These are phyloP conservation scores for Apiospora kogelbergensis DNA, from an alignment of 2,329 filamentous ascomycete species.

Conservation along the genomic window DNA sequence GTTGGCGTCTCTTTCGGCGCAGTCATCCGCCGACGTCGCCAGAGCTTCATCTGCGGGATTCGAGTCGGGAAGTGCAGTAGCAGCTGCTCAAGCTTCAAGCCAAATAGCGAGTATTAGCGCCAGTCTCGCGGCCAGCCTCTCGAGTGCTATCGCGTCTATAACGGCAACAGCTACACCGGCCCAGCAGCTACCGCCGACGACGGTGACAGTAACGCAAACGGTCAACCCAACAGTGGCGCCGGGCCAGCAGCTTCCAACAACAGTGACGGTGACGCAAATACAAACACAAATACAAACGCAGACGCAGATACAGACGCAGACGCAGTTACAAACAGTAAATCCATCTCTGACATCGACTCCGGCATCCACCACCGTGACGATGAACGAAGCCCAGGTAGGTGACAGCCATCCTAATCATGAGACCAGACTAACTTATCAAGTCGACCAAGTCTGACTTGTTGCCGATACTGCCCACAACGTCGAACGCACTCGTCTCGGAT, in stretches of 20 bases:
- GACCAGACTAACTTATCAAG: constrained; percentile 5
- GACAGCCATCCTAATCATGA: background rate
- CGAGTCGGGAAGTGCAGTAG: background rate
- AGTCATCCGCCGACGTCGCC: background rate
- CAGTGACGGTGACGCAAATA: background rate
- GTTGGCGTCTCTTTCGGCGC: constrained; percentile 2
- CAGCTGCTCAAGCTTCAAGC: background rate
- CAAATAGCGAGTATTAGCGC: constrained; percentile 1
- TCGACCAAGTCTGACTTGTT: background rate
- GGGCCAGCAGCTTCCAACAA: background rate
- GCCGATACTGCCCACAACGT: background rate
- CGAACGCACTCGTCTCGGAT: background rate
- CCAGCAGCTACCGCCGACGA: background rate
- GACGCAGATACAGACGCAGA: background rate
- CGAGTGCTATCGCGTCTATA: constrained; percentile 10
- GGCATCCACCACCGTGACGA: background rate
- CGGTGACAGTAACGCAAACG: constrained; percentile 2
- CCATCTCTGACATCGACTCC: background rate
- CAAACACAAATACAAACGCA: background rate
- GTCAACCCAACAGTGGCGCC: background rate
- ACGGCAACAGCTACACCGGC: background rate
- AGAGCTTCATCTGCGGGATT: background rate
- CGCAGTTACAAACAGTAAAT: background rate
- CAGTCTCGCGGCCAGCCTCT: constrained; percentile 10
- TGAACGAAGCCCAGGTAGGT: background rate